Evolutionary conservation across 2,329 filamentous ascomycete species (phyloP).

Genomic region (Endoconidiophora laricicola): DNA sequence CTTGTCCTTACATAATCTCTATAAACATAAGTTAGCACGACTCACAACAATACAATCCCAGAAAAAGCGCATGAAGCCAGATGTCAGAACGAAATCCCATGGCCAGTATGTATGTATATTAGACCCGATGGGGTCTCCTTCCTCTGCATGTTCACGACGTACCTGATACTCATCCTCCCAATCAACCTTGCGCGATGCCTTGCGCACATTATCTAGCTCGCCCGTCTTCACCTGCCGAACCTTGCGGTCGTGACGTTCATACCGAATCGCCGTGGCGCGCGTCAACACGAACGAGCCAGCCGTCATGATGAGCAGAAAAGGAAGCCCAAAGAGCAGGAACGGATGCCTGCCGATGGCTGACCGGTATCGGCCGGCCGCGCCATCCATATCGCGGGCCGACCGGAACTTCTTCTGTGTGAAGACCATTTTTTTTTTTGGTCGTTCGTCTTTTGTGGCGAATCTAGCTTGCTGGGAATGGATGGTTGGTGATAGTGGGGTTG

Average conservation of each 20-base stretch:
- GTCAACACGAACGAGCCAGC: slow-evolving; percentile 88
- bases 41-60: no score
- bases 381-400: slow-evolving; percentile 45
- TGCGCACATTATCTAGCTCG: slow-evolving; percentile 70
- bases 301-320: slow-evolving; percentile 79
- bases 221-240: slow-evolving; percentile 72
- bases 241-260: slow-evolving; percentile 83
- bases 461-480: no score
- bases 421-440: not conserved
- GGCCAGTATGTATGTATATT: not conserved
- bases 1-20: slow-evolving; percentile 37
- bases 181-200: slow-evolving; percentile 52
- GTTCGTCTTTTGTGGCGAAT: no score
- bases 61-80: no score
- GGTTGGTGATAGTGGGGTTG: no score
- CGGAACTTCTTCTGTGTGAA: slow-evolving; percentile 10
- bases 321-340: slow-evolving; percentile 84
- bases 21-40: not conserved
- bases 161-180: slow-evolving; percentile 81
- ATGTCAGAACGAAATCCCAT: not conserved
- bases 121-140: not conserved
- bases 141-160: slow-evolving; percentile 22
- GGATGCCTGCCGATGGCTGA: slow-evolving; percentile 58
- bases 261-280: slow-evolving; percentile 80
- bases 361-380: slow-evolving; percentile 63